Base-by-base conservation (phyloP, 768 basidiomycete genomes). In the Rhodotorula diobovata region DNA sequence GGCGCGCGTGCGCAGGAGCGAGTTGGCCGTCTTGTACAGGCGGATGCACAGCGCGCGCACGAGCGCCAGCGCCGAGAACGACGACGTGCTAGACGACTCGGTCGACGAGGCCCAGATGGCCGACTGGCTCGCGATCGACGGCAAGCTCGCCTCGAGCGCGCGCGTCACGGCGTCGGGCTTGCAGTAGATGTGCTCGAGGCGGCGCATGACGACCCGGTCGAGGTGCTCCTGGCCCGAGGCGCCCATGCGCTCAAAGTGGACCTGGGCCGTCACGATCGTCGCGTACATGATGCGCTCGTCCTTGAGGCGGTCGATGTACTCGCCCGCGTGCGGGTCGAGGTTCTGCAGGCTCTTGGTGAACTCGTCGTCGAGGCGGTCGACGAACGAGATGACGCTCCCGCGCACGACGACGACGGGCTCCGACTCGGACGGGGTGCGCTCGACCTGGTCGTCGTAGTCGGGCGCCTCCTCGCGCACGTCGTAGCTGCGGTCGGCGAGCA, bases 291-390 rank as follows among this genome's bases (percentile, higher is more conserved):
- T 88, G 78, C 93, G 91, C 83, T 98, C 97, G 79, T 98, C 93
- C 81, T 93, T 93, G 67, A 99, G 83, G 59, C 96, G 86, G 79
- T 97, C 96, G 55, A 99, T 90, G 79, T 99, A 99, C 81, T 99
- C 96, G n/a, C 90, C 92, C 4, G 96, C 93, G 79, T 99, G 96
- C 15, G 96, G 95, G 78, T 99, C 96, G 73, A 96, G 93, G 78
- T 97, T 93, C 85, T 98, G 96, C 45, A 99, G 82, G 77, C 91
- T 93, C 79, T 90, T 90, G 55, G 93, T 97, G 80, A 99, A 99
- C 82, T 99, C 96, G 77, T 98, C 96, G 79, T 98, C 96, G 58
- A 99, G 82, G 63, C 94, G 88, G 80, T 99, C 96, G 58, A 99
- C 86, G 76, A 96, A 91, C 79, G 91, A 91, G 81, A 98, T 95